A percentile compares a stretch with the other conserved stretches of the same genome.
These are phyloP conservation scores for Cryphonectria carpinicola DNA, from an alignment of 2,329 filamentous ascomycete species.

Conservation along the genomic window DNA sequence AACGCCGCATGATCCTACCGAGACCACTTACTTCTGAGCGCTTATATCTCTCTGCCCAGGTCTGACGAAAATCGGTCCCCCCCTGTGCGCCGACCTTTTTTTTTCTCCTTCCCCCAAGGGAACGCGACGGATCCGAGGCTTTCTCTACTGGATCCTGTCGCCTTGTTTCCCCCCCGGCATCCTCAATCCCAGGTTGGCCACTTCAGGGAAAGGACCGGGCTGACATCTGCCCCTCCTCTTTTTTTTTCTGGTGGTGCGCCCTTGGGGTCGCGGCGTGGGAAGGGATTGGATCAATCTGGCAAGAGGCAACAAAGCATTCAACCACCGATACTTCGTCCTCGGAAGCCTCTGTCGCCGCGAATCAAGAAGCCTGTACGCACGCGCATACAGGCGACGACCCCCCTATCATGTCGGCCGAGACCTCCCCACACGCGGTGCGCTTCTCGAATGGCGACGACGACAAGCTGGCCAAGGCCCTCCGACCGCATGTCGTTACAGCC, in stretches of 20 bases:
- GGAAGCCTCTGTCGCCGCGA: not conserved
- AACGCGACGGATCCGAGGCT: conserved; percentile 2
- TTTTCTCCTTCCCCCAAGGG: not conserved
- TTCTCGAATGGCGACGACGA: conserved; percentile 58
- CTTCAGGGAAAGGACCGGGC: not conserved
- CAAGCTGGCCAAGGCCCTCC: conserved; percentile 45
- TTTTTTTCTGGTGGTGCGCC: not conserved
- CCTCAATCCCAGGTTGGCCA: not conserved
- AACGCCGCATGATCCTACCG: conserved; percentile 16
- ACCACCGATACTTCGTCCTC: not conserved
- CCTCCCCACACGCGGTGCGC: conserved; percentile 59
- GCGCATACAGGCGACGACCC: not conserved
- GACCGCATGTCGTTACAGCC: conserved; percentile 41
- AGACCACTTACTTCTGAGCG: not conserved
- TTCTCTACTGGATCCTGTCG: not conserved
- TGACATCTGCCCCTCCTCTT: not conserved
- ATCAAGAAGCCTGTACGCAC: not conserved
- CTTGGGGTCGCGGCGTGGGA: not conserved
- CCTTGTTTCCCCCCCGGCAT: not conserved
- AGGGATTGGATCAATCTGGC: not conserved
- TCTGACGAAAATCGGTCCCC: not conserved
- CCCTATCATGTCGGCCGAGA: conserved; percentile 47
- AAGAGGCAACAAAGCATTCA: not conserved
- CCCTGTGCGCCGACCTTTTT: conserved; percentile 7
- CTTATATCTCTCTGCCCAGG: not conserved